Evolutionary conservation across 371 early-diverging fungal genomes (phyloP).

Genomic region (Mucor saturninus): DNA sequence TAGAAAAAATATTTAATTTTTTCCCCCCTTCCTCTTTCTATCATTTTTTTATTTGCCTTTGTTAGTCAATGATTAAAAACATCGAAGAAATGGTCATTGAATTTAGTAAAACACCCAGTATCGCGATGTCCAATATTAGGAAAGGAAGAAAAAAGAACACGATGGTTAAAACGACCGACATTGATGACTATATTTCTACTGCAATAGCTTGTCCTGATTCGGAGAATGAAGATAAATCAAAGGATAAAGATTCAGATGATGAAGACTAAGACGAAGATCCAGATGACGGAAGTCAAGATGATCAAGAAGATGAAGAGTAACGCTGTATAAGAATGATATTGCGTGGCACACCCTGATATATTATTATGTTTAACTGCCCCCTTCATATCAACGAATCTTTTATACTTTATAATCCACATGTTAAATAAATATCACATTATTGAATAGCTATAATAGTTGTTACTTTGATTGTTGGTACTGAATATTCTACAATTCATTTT

Average conservation of each 20-base stretch:
- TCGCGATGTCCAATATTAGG: slow-evolving; percentile 14
- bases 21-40: too few species aligned
- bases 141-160: slow-evolving; percentile 15
- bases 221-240: background rate
- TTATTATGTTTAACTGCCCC: background rate
- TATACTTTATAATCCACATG: too few species aligned
- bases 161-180: background rate
- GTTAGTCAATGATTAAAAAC: too few species aligned
- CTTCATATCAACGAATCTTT: too few species aligned
- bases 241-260: background rate
- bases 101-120: slow-evolving; percentile 13
- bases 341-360: background rate
- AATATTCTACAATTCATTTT: too few species aligned
- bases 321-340: background rate
- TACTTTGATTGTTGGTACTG: too few species aligned
- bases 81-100: slow-evolving; percentile 1
- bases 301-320: background rate
- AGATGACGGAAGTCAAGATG: background rate
- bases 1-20: too few species aligned
- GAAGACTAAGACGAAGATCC: background rate
- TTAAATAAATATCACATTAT: too few species aligned
- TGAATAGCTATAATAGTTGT: too few species aligned
- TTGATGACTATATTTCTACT: slow-evolving; percentile 1
- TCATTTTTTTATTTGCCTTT: too few species aligned
- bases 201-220: background rate